Percentiles rank a stretch among this genome's conserved stretches.
phyloP scores from a whole-genome alignment of 1,284 basidiomycete species.

The Apiotrichum gracile region DNA sequence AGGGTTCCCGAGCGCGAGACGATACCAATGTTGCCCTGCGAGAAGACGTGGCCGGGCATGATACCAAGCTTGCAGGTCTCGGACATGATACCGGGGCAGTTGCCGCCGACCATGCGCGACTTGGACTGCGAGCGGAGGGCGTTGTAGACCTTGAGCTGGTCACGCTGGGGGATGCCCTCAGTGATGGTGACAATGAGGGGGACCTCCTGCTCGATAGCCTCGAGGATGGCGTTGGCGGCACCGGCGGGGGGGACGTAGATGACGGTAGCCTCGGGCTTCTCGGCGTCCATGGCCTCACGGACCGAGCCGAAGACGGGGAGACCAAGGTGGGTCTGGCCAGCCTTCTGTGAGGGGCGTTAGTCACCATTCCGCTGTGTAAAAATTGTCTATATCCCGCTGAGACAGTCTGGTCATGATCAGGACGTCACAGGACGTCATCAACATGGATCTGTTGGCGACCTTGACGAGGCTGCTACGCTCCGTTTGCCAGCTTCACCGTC shows the following conservation, averaged over 20 bases:
- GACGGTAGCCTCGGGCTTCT: constrained; percentile 82
- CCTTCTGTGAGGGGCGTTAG: constrained; percentile 56
- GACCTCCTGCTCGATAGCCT: constrained; percentile 96
- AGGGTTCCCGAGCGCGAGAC: constrained; percentile 91
- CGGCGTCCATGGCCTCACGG: constrained; percentile 77
- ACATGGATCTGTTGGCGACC: not conserved
- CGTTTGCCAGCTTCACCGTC: no score
- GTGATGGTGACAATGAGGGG: constrained; percentile 94
- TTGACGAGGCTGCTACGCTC: no score
- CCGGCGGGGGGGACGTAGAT: constrained; percentile 92
- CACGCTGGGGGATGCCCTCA: constrained; percentile 92
- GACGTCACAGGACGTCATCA: not conserved
- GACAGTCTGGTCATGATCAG: no score
- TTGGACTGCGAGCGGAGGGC: constrained; percentile 91
- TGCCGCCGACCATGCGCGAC: constrained; percentile 83
- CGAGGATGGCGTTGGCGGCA: constrained; percentile 91
- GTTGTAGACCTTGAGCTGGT: constrained; percentile 90
- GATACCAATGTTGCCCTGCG: constrained; percentile 87
- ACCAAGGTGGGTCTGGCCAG: constrained; percentile 90
- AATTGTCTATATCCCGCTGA: not conserved
- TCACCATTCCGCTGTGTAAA: no score
- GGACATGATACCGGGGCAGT: constrained; percentile 97
- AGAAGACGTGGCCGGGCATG: constrained; percentile 97
- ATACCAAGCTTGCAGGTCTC: constrained; percentile 99
- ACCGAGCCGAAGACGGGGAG: constrained; percentile 93